A percentile compares a stretch with the other conserved stretches of the same genome.
phyloP scores from a whole-genome alignment of 768 basidiomycete genomes.

The Hortiboletus campestris region DNA sequence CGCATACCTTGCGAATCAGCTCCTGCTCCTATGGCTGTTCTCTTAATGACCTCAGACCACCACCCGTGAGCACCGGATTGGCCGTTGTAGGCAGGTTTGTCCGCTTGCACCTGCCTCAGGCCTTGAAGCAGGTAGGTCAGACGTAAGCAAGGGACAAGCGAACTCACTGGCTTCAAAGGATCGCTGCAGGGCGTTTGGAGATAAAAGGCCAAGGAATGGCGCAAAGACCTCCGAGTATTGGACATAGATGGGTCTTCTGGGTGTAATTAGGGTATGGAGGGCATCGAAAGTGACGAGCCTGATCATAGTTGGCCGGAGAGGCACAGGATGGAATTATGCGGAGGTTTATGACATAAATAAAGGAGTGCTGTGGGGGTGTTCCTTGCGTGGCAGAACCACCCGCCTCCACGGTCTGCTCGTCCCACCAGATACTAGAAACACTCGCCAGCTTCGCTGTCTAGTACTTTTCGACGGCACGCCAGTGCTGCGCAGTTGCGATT shows the following conservation, averaged over 20 bases:
- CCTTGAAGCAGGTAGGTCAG: conserved; percentile 30
- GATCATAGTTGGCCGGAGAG: conserved; percentile 30
- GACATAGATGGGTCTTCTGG: conserved; percentile 62
- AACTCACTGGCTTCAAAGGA: conserved; percentile 60
- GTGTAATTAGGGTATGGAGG: conserved; percentile 70
- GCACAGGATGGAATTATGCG: conserved; percentile 1
- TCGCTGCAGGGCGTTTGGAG: conserved; percentile 47
- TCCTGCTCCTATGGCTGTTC: conserved; percentile 75
- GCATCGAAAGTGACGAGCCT: conserved; percentile 78
- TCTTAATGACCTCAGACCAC: conserved; percentile 78
- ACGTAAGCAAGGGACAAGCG: neutral
- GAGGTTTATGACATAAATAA: conserved; percentile 17
- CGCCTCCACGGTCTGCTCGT: conserved; percentile 5
- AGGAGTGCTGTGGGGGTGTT: conserved; percentile 1
- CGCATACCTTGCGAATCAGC: conserved; percentile 54
- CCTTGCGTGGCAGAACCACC: too few species aligned
- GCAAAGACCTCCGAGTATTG: conserved; percentile 62
- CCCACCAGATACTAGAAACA: neutral
- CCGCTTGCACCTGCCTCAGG: conserved; percentile 50
- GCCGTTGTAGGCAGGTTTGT: conserved; percentile 54
- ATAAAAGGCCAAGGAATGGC: conserved; percentile 62
- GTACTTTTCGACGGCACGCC: conserved; percentile 2
- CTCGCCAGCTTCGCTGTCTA: neutral
- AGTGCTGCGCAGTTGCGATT: conserved; percentile 12
- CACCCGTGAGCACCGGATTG: conserved; percentile 51